These are phyloP conservation scores for Ophiostoma sp. DNA, from an alignment of 2,329 filamentous ascomycete genomes.

Conservation along the genomic window DNA sequence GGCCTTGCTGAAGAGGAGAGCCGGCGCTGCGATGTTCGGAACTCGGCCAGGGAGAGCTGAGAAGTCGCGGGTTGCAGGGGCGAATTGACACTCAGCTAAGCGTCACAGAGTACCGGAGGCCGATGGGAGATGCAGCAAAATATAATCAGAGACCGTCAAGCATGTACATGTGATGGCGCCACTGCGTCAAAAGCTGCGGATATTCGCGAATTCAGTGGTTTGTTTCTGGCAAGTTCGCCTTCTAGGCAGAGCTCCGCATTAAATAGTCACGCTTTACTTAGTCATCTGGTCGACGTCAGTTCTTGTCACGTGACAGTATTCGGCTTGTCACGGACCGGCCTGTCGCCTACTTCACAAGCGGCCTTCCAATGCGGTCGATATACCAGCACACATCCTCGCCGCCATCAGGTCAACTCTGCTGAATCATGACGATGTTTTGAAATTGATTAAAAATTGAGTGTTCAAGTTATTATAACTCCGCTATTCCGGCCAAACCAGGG, in stretches of 20 bases:
- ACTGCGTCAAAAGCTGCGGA: neutral
- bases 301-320: neutral
- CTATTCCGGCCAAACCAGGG: neutral
- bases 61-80: neutral
- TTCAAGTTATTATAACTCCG: neutral
- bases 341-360: neutral
- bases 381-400: neutral
- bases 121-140: neutral
- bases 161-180: neutral
- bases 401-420: neutral
- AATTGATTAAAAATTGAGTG: neutral
- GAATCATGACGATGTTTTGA: neutral
- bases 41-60: neutral
- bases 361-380: neutral
- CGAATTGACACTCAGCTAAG: neutral
- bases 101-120: neutral
- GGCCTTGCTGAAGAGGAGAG: neutral
- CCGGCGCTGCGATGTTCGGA: neutral
- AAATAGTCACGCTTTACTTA: conserved; percentile 20
- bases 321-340: neutral
- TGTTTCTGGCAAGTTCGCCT: conserved; percentile 24
- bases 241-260: conserved; percentile 21
- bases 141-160: neutral
- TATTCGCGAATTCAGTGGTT: conserved; percentile 16
- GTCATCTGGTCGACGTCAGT: neutral